A percentile compares a stretch with the other conserved stretches of the same genome.
Conservation (phyloP, 805 yeast species). For the Ogataea pignaliae region DNA sequence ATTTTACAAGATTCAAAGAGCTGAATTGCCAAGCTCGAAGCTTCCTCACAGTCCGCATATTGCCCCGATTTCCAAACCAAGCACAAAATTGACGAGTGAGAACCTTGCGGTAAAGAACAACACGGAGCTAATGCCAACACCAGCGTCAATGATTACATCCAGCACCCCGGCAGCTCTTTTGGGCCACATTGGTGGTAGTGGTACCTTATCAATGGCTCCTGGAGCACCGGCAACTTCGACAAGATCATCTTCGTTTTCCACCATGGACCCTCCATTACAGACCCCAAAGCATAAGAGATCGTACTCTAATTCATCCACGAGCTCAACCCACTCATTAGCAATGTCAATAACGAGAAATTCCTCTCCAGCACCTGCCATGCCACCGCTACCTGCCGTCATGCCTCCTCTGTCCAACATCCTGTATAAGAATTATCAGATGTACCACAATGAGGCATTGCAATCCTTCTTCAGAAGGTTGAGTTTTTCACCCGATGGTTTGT, state of each 20-base stretch:
- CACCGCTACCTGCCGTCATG: constrained; percentile 45
- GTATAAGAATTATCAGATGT: constrained; percentile 45
- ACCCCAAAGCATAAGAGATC: constrained; percentile 36
- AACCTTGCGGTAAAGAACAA: constrained; percentile 15
- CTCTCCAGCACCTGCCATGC: constrained; percentile 17
- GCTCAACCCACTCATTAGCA: constrained; percentile 30
- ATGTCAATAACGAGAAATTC: constrained; percentile 21
- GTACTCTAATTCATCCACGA: constrained; percentile 36
- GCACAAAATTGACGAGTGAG: constrained; percentile 18
- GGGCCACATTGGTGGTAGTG: background rate
- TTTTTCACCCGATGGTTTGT: constrained; percentile 86
- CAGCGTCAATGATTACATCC: background rate
- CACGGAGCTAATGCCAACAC: constrained; percentile 5
- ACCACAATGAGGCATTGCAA: constrained; percentile 82
- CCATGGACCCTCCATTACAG: constrained; percentile 30
- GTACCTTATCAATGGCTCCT: background rate
- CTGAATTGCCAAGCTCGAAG: constrained; percentile 46
- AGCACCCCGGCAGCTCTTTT: background rate
- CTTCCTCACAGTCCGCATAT: constrained; percentile 1
- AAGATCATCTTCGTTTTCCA: constrained; percentile 6
- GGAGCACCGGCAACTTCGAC: background rate
- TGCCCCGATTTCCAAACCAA: constrained; percentile 3
- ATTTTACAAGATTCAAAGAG: constrained; percentile 46
- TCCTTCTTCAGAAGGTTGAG: constrained; percentile 84
- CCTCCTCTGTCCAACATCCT: constrained; percentile 28